A percentile compares a stretch with the other conserved stretches of the same genome.
These are phyloP conservation scores for Allium fistulosum DNA, from an alignment of 106 monocot species.

Conservation along the genomic window DNA sequence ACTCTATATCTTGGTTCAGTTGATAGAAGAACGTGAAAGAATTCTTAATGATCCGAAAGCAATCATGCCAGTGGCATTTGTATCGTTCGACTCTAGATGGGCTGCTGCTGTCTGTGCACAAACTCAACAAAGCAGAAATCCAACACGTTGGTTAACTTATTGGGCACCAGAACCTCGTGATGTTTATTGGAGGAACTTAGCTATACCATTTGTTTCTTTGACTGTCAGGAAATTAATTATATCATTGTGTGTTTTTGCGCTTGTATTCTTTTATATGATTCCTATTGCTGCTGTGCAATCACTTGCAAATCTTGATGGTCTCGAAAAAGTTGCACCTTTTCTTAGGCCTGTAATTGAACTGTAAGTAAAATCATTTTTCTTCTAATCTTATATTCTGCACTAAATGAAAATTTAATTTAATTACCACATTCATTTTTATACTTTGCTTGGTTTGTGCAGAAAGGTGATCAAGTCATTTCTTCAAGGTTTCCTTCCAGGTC, in stretches of 20 bases:
- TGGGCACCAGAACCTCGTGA: slow-evolving; percentile 98
- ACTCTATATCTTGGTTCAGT: slow-evolving; percentile 28
- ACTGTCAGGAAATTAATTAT: slow-evolving; percentile 59
- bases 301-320: slow-evolving; percentile 88
- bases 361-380: slow-evolving; percentile 38
- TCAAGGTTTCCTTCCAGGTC: slow-evolving; percentile 94
- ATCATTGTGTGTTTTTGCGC: slow-evolving; percentile 50
- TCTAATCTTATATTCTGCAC: not conserved
- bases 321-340: slow-evolving; percentile 86
- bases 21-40: slow-evolving; percentile 56
- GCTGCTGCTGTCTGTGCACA: slow-evolving; percentile 93
- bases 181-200: slow-evolving; percentile 85
- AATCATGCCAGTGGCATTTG: slow-evolving; percentile 78
- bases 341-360: slow-evolving; percentile 68
- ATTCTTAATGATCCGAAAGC: slow-evolving; percentile 71
- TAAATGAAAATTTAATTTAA: not conserved
- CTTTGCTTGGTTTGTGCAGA: slow-evolving; percentile 30
- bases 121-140: slow-evolving; percentile 88
- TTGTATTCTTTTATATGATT: slow-evolving; percentile 92
- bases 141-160: slow-evolving; percentile 79
- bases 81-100: slow-evolving; percentile 91
- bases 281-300: slow-evolving; percentile 95
- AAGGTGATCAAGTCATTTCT: slow-evolving; percentile 77
- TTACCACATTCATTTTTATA: not conserved
- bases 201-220: slow-evolving; percentile 92